Percentiles rank a stretch among this genome's conserved stretches.
Evolutionary conservation across 169 alveolate genomes (phyloP).

Genomic region (Plasmodium cynomolgi): DNA sequence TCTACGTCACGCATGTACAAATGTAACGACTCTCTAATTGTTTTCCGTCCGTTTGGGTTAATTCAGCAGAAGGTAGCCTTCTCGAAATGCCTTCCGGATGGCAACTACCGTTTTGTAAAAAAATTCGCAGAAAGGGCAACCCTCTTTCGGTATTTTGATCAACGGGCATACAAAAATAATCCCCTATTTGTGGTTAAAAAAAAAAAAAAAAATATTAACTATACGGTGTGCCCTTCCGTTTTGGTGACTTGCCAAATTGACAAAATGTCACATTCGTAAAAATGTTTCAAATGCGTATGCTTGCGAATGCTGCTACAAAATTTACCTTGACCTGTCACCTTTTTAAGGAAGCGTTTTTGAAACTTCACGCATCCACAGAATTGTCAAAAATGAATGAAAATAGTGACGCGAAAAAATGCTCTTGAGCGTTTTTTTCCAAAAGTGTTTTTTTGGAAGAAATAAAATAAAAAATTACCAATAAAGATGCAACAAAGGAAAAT

Average conservation of each 20-base stretch:
- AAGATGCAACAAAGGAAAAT: background rate
- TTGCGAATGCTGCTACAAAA: background rate
- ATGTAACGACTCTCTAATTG: background rate
- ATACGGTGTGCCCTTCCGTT: background rate
- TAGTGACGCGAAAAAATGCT: background rate
- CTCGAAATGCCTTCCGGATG: background rate
- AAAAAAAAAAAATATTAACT: background rate
- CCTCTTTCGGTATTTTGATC: background rate
- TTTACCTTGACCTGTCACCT: background rate
- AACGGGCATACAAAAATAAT: background rate
- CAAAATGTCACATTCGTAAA: background rate
- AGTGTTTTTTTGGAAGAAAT: background rate
- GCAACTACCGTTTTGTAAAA: background rate
- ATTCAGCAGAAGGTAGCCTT: background rate
- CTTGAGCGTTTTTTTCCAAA: background rate
- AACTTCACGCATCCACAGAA: background rate
- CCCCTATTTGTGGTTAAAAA: background rate
- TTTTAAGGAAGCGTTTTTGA: background rate
- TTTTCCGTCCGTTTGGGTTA: background rate
- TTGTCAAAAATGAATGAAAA: background rate
- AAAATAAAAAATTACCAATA: background rate
- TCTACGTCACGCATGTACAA: background rate
- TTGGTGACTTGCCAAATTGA: background rate
- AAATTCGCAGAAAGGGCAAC: background rate
- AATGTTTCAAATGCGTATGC: background rate